These are phyloP conservation scores for Aspergillus indologenus DNA, from an alignment of 495 filamentous ascomycete species.

Conservation along the genomic window DNA sequence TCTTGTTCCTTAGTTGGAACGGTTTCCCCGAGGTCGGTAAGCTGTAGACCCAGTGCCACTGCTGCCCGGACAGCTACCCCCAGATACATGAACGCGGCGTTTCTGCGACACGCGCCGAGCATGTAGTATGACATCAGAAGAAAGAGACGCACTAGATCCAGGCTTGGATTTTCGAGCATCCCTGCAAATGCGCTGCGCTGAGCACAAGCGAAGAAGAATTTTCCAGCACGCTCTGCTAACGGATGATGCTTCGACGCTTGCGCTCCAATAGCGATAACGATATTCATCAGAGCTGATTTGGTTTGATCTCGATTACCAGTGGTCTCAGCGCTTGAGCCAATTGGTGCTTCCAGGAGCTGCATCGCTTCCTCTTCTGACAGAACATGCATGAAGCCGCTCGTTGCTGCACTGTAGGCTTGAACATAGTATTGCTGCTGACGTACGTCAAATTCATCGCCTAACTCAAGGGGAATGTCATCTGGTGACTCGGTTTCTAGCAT, in stretches of 20 bases:
- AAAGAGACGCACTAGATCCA: slow-evolving; percentile 39
- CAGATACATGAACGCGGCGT: slow-evolving; percentile 49
- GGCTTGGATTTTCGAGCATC: slow-evolving; percentile 42
- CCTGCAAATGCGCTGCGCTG: slow-evolving; percentile 35
- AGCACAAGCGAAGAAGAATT: slow-evolving; percentile 39
- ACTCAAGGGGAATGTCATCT: slow-evolving; percentile 26
- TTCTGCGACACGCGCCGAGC: slow-evolving; percentile 46
- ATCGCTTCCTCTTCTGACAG: slow-evolving; percentile 19
- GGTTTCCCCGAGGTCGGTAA: slow-evolving; percentile 1
- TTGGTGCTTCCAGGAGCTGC: slow-evolving; percentile 9
- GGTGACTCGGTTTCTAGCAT: slow-evolving; percentile 42
- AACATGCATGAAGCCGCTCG: slow-evolving; percentile 33
- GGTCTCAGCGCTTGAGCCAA: slow-evolving; percentile 11
- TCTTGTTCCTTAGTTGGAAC: background rate
- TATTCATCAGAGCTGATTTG: slow-evolving; percentile 30
- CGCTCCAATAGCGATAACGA: slow-evolving; percentile 44
- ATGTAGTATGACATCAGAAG: slow-evolving; percentile 47
- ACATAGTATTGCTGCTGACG: slow-evolving; percentile 28
- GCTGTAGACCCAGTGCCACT: slow-evolving; percentile 41
- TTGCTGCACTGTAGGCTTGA: slow-evolving; percentile 29
- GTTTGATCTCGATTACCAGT: slow-evolving; percentile 20
- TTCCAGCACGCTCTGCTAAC: slow-evolving; percentile 23
- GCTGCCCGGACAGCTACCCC: slow-evolving; percentile 45
- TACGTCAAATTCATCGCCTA: slow-evolving; percentile 22
- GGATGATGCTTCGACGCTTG: slow-evolving; percentile 32